Percentiles rank a stretch among this genome's conserved stretches.
Conservation (phyloP, 352 stramenopile genomes). For the Paralagenidium karlingii region DNA sequence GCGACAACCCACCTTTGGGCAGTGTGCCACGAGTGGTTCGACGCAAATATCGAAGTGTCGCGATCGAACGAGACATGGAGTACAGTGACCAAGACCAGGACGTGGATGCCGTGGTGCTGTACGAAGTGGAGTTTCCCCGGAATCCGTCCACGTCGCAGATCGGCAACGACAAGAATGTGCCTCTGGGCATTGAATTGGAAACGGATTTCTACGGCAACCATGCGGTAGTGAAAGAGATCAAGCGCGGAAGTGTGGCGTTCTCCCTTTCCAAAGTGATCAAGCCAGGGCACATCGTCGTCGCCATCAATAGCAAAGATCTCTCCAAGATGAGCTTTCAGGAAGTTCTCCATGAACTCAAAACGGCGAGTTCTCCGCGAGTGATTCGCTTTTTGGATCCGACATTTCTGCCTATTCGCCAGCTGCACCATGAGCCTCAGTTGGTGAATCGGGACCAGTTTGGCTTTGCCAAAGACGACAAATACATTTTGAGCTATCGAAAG, state of each 20-base stretch:
- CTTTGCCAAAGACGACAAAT: conserved; percentile 42
- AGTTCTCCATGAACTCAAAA: conserved; percentile 16
- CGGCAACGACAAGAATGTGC: conserved; percentile 2
- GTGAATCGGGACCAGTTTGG: conserved; percentile 44
- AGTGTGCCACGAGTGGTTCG: conserved; percentile 20
- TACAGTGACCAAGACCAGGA: conserved; percentile 12
- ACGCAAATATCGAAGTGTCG: conserved; percentile 25
- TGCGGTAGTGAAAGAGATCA: conserved; percentile 24
- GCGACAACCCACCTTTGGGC: conserved; percentile 19
- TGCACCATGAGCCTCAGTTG: conserved; percentile 15
- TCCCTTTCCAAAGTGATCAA: conserved; percentile 14
- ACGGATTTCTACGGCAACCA: conserved; percentile 44
- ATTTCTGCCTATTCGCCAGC: conserved; percentile 16
- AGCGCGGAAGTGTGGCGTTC: conserved; percentile 14
- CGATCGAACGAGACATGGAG: conserved; percentile 14
- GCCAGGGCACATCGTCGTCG: conserved; percentile 29
- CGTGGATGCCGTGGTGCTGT: conserved; percentile 24
- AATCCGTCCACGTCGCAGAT: not conserved
- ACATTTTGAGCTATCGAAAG: conserved; percentile 32
- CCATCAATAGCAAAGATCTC: conserved; percentile 27
- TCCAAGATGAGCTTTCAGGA: conserved; percentile 16
- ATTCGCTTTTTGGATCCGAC: conserved; percentile 31
- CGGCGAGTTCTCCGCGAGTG: conserved; percentile 11
- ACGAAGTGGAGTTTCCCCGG: conserved; percentile 41
- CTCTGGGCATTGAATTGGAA: conserved; percentile 37